A percentile compares a stretch with the other conserved stretches of the same genome.
Conservation (phyloP, 768 basidiomycete species). For the Pulveroboletus ravenelii region DNA sequence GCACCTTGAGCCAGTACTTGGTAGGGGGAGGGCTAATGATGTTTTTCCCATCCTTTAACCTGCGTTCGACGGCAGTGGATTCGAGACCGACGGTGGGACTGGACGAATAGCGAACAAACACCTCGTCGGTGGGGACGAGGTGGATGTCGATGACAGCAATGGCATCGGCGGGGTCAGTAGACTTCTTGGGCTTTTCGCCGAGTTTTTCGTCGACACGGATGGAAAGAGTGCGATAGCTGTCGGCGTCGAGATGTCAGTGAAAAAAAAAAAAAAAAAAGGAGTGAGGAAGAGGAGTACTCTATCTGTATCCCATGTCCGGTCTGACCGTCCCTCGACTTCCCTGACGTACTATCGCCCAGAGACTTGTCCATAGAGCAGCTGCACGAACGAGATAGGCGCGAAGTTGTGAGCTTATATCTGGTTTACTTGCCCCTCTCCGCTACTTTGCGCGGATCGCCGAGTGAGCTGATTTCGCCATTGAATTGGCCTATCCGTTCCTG, state of each 20-base stretch:
- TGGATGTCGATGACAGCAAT: conserved; percentile 49
- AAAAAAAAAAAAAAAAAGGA: not conserved
- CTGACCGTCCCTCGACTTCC: conserved; percentile 15
- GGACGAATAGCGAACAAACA: conserved; percentile 41
- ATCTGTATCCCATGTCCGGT: conserved; percentile 31
- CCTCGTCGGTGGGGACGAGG: conserved; percentile 36
- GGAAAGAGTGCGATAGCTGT: conserved; percentile 43
- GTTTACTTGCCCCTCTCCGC: not conserved
- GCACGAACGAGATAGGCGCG: not conserved
- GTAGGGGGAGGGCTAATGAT: conserved; percentile 45
- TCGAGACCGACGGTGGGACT: conserved; percentile 46
- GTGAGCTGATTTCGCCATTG: conserved; percentile 28
- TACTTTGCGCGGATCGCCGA: no score
- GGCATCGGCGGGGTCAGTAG: conserved; percentile 33
- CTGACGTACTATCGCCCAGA: not conserved
- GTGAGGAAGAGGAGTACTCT: conserved; percentile 7
- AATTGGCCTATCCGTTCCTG: not conserved
- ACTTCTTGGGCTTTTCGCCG: conserved; percentile 13
- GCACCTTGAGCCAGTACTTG: conserved; percentile 45
- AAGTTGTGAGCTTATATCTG: conserved; percentile 10
- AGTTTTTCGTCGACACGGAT: conserved; percentile 37
- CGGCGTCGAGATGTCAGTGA: not conserved
- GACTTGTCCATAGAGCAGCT: conserved; percentile 20
- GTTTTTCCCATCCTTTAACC: conserved; percentile 41
- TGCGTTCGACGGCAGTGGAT: conserved; percentile 37